Evolutionary conservation across 2,329 filamentous ascomycete genomes (phyloP), one percentile per base, ranked within the genome.

Genomic region (Parascedosporium putredinis): DNA sequence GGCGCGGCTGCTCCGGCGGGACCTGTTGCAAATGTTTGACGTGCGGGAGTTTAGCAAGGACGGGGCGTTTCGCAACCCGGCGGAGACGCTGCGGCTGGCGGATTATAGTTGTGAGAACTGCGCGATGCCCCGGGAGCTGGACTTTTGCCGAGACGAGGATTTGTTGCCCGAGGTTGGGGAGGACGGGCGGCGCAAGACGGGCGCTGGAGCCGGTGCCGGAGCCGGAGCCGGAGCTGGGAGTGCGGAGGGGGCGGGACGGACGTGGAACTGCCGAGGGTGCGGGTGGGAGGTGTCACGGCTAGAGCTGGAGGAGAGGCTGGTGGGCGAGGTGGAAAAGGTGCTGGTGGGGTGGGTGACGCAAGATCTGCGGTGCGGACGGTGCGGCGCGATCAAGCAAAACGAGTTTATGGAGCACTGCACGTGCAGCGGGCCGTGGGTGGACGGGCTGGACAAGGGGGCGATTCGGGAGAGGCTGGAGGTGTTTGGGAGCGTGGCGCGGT

Each of bases 351-450:
- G 94, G 90, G 76, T 81, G 54, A 87, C 84, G 29, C 91, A 97
- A 68, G 93, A 98, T 64, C 67, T 97, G 51, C 88, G 88, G 67
- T 98, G 93, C 56, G 62, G 60, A 25, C 74, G 76, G 52, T 86
- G 82, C 63, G 79, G 76, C 27, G 88, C 88, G 57, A 66, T 95
- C 34, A 73, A 88, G 61, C 75, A 87, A 36, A 97, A 95, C 63
- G 91, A 96, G 60, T 94, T 97, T 59, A 89, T 93, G 82, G 91
- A 96, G 64, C 90, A 97, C 66, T 98, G 94, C 67, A 85, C 83
- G 9, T 98, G 93, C 71, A 88, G 87, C 53, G 93, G 93, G 3
- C 77, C 78, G 52, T 98, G 93, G 93, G 76, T 74, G 16, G 80
- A 80, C 55, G 87, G 81, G 18, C 73, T 90, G 52, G 77, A 83